Evolutionary conservation across 1,284 basidiomycete genomes (phyloP).

Genomic region (Cystobasidium pallidum): DNA sequence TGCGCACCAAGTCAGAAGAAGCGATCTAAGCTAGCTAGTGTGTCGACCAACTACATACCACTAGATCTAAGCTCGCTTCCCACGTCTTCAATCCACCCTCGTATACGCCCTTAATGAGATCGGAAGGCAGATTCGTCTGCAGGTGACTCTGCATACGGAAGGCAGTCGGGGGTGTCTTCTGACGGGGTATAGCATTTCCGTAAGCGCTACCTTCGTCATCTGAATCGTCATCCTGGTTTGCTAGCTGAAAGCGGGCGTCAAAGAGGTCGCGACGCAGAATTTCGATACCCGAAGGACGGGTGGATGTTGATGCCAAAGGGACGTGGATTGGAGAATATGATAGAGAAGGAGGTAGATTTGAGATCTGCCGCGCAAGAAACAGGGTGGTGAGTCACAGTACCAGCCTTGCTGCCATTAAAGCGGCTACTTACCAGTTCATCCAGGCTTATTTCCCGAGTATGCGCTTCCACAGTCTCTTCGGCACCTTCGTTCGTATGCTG

Average conservation of each 20-base stretch:
- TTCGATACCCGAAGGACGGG: slow-evolving; percentile 53
- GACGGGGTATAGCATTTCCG: slow-evolving; percentile 56
- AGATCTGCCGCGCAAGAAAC: slow-evolving; percentile 46
- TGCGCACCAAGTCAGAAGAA: neutral
- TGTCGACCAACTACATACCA: slow-evolving; percentile 55
- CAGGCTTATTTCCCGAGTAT: slow-evolving; percentile 12
- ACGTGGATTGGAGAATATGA: slow-evolving; percentile 54
- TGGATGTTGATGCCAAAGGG: slow-evolving; percentile 26
- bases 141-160: slow-evolving; percentile 61
- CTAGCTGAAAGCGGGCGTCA: slow-evolving; percentile 89
- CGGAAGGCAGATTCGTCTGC: slow-evolving; percentile 54
- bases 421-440: slow-evolving; percentile 26
- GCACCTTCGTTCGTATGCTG: neutral
- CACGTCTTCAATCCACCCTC: slow-evolving; percentile 97
- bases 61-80: slow-evolving; percentile 92
- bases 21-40: too few species aligned
- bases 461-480: neutral
- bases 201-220: slow-evolving; percentile 39
- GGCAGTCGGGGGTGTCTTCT: slow-evolving; percentile 57
- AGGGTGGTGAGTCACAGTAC: neutral
- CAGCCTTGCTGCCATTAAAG: neutral
- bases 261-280: slow-evolving; percentile 83
- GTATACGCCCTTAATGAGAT: slow-evolving; percentile 88
- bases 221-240: slow-evolving; percentile 58
- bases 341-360: slow-evolving; percentile 52